phyloP scores from a whole-genome alignment of 306 rosid species.

The Vigna nakashimae region DNA sequence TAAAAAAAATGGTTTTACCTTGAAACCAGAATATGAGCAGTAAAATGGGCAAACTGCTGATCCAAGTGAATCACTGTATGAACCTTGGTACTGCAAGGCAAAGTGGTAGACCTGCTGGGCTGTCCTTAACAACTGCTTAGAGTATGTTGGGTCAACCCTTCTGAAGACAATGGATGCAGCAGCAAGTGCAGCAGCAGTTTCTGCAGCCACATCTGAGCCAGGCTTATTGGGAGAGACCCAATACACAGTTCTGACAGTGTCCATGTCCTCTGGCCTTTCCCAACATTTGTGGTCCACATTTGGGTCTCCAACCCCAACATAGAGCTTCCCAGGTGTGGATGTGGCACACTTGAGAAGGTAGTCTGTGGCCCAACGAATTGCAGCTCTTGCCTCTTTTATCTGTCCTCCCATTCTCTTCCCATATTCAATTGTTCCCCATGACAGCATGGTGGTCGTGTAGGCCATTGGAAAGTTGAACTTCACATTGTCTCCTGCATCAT shows the following conservation, averaged over 20 bases:
- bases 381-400: constrained; percentile 55
- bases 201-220: constrained; percentile 92
- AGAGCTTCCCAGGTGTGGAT: constrained; percentile 73
- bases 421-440: constrained; percentile 82
- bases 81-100: constrained; percentile 70
- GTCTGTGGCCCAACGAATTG: constrained; percentile 84
- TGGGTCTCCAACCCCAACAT: constrained; percentile 90
- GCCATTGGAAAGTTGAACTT: constrained; percentile 98
- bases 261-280: constrained; percentile 98
- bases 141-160: constrained; percentile 69
- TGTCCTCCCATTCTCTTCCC: constrained; percentile 78
- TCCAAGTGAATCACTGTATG: constrained; percentile 86
- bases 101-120: constrained; percentile 76
- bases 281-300: constrained; percentile 86
- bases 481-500: constrained; percentile 95
- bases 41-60: constrained; percentile 92
- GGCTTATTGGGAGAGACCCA: constrained; percentile 72
- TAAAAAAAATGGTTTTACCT: constrained; percentile 50
- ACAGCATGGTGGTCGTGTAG: constrained; percentile 84
- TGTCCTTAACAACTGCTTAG: constrained; percentile 60
- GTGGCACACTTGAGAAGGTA: constrained; percentile 81
- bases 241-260: constrained; percentile 65
- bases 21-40: constrained; percentile 93
- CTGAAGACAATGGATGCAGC: constrained; percentile 86
- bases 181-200: constrained; percentile 89